Evolutionary conservation across 2,329 filamentous ascomycete genomes (phyloP).

Genomic region (Trichoderma guizhouense): DNA sequence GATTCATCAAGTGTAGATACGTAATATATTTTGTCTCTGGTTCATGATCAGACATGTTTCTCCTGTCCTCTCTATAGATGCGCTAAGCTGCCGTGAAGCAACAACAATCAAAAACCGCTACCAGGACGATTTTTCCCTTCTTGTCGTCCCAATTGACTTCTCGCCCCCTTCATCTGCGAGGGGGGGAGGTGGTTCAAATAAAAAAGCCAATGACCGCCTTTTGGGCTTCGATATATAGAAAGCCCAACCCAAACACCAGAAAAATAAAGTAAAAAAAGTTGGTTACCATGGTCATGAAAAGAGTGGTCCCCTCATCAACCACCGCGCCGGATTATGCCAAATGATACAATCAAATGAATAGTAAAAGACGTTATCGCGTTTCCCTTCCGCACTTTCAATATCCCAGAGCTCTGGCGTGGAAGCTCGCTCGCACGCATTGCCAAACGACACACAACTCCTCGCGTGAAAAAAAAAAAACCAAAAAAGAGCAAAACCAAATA

Average conservation of each 20-base stretch:
- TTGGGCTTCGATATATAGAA: not conserved
- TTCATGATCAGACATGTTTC: constrained; percentile 1
- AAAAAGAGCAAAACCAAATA: not conserved
- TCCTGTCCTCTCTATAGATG: constrained; percentile 16
- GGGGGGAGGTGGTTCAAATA: not conserved
- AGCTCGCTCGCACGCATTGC: not conserved
- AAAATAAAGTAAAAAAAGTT: not conserved
- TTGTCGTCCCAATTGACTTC: not conserved
- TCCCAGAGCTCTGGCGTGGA: constrained; percentile 1
- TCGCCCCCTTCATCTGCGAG: not conserved
- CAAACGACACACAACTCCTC: constrained; percentile 12
- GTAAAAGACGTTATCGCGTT: constrained; percentile 8
- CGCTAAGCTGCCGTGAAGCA: constrained; percentile 23
- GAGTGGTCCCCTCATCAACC: constrained; percentile 16
- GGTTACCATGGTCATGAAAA: constrained; percentile 3
- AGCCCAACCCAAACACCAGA: constrained; percentile 1
- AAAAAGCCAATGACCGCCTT: constrained; percentile 1
- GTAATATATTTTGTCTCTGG: constrained; percentile 17
- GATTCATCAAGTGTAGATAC: not conserved
- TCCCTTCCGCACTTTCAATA: not conserved
- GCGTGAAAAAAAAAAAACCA: not conserved
- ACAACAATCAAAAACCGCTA: constrained; percentile 21
- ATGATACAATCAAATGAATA: constrained; percentile 24
- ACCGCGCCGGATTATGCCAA: constrained; percentile 31
- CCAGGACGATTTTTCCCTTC: constrained; percentile 9